phyloP scores from a whole-genome alignment of 495 filamentous ascomycete species.

The Neurospora intermedia region DNA sequence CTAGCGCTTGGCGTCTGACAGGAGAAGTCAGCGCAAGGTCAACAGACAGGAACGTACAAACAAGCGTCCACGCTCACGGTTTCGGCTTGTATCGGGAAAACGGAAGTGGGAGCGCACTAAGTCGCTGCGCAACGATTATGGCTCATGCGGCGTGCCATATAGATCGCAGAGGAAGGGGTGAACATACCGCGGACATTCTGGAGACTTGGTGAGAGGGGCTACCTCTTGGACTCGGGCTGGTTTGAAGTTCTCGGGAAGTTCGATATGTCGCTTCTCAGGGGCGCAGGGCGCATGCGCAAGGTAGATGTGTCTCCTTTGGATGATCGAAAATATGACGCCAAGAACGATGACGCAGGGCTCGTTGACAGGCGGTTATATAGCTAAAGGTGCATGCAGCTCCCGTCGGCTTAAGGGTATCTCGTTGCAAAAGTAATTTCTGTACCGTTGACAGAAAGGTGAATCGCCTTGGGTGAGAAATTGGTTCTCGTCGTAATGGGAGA shows the following conservation, averaged over 20 bases:
- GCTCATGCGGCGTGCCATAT: not conserved
- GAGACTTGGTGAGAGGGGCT: conserved; percentile 1
- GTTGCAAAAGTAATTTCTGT: not conserved
- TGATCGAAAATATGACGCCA: not conserved
- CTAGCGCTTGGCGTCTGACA: conserved; percentile 18
- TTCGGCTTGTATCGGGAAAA: not conserved
- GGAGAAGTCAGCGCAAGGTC: not conserved
- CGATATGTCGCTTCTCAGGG: not conserved
- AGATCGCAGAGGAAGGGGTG: not conserved
- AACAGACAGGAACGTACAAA: not conserved
- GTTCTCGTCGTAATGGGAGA: not conserved
- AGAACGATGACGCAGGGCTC: not conserved
- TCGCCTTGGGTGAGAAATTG: not conserved
- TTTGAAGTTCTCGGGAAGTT: not conserved
- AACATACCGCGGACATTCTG: conserved; percentile 27
- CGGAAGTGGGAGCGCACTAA: not conserved
- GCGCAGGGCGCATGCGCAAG: not conserved
- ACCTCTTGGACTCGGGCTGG: not conserved
- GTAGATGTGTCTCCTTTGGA: not conserved
- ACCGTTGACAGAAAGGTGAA: not conserved
- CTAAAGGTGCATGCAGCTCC: not conserved
- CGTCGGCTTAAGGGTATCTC: not conserved
- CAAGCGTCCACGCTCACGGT: not conserved
- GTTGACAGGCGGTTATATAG: conserved; percentile 7
- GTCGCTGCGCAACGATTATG: not conserved